phyloP scores from a whole-genome alignment of 2,329 filamentous ascomycete species.

The Cryphonectria radicalis region DNA sequence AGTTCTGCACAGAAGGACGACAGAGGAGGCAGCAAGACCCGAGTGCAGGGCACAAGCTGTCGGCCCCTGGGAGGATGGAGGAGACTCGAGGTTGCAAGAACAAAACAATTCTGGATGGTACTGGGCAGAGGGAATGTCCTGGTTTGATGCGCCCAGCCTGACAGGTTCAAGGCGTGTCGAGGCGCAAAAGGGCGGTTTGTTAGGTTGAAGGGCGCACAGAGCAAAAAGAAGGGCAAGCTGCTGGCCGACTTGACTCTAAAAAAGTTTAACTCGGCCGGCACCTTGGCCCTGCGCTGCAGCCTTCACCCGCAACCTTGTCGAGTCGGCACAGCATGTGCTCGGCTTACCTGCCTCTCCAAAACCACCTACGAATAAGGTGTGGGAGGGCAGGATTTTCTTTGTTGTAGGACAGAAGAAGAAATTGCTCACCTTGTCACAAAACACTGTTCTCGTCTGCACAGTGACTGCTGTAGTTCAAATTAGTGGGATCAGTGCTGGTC shows the following conservation, averaged over 20 bases:
- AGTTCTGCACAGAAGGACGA: neutral
- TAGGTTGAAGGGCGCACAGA: slow-evolving; percentile 1
- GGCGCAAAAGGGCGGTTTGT: neutral
- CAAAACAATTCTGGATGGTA: neutral
- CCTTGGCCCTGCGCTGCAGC: slow-evolving; percentile 1
- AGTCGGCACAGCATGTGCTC: neutral
- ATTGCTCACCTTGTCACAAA: neutral
- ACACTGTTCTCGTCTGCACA: neutral
- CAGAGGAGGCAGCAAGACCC: neutral
- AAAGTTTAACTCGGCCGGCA: slow-evolving; percentile 13
- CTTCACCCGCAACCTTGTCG: slow-evolving; percentile 1
- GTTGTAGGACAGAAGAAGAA: neutral
- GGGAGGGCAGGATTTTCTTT: neutral
- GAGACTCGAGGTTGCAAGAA: neutral
- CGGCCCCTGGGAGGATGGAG: neutral
- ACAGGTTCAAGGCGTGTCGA: neutral
- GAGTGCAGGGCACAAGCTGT: neutral
- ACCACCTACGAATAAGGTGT: neutral
- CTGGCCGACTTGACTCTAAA: slow-evolving; percentile 9
- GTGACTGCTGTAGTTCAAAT: neutral
- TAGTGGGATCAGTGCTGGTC: slow-evolving; percentile 12
- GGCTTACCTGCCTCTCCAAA: neutral
- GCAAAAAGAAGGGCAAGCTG: neutral
- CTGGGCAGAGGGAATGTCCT: neutral
- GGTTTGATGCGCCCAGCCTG: neutral